These are phyloP conservation scores for Cucurbita argyrosperma DNA, from an alignment of 306 rosid species.

Conservation along the genomic window DNA sequence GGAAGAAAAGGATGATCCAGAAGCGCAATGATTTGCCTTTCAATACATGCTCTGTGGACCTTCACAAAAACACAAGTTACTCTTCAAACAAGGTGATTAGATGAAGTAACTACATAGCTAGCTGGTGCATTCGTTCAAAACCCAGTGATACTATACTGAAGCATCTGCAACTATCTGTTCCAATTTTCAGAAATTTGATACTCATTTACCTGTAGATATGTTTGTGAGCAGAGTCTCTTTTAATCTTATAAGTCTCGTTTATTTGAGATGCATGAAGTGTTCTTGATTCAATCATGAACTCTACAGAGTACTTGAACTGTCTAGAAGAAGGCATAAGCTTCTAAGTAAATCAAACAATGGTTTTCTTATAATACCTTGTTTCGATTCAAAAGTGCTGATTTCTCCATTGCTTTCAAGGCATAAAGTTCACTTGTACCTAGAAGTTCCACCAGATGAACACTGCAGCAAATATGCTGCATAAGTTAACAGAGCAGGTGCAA, in stretches of 20 bases:
- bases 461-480: constrained; percentile 19
- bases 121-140: background rate
- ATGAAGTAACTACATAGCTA: background rate
- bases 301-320: background rate
- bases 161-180: background rate
- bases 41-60: constrained; percentile 94
- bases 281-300: background rate
- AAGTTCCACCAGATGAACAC: constrained; percentile 95
- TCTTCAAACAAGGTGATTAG: background rate
- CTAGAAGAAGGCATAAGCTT: background rate
- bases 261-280: background rate
- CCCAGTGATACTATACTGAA: background rate
- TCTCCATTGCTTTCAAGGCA: constrained; percentile 99
- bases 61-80: constrained; percentile 27
- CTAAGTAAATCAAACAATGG: background rate
- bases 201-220: background rate
- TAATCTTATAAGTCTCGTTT: background rate
- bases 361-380: constrained; percentile 52
- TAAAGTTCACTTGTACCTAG: constrained; percentile 60
- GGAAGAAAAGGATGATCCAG: constrained; percentile 99
- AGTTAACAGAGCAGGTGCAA: background rate
- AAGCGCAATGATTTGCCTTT: constrained; percentile 77
- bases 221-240: background rate
- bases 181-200: background rate
- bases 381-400: constrained; percentile 66